These are phyloP conservation scores for Tephrocybe sp. DNA, from an alignment of 768 basidiomycete species.

Conservation along the genomic window DNA sequence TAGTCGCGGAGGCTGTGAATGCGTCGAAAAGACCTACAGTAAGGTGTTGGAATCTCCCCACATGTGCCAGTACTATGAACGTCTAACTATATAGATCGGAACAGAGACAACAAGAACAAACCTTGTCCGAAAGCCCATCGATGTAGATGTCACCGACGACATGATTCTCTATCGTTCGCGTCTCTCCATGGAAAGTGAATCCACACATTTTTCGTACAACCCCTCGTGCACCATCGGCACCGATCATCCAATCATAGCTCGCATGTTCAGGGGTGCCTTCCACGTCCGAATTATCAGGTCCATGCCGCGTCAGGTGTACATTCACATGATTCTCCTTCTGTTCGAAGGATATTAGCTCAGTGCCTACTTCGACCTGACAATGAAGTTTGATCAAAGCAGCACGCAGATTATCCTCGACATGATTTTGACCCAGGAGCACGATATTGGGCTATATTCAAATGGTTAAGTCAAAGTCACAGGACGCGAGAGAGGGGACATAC, in stretches of 20 bases:
- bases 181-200: slow-evolving; percentile 41
- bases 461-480: not conserved
- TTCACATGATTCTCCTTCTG: slow-evolving; percentile 35
- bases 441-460: slow-evolving; percentile 26
- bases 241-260: slow-evolving; percentile 38
- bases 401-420: slow-evolving; percentile 38
- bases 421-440: slow-evolving; percentile 34
- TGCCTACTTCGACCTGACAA: slow-evolving; percentile 41
- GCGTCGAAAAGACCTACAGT: slow-evolving; percentile 25
- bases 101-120: slow-evolving; percentile 17
- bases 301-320: slow-evolving; percentile 32
- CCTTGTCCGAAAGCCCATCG: slow-evolving; percentile 38
- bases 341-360: slow-evolving; percentile 43
- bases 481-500: slow-evolving; percentile 19
- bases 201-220: slow-evolving; percentile 41
- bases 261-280: slow-evolving; percentile 26
- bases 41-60: slow-evolving; percentile 40
- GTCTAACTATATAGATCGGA: not conserved
- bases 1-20: not conserved
- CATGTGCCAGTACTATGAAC: slow-evolving; percentile 43
- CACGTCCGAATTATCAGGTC: slow-evolving; percentile 9
- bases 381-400: slow-evolving; percentile 30
- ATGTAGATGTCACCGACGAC: slow-evolving; percentile 44
- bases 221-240: slow-evolving; percentile 44
- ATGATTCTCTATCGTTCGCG: slow-evolving; percentile 30